A percentile compares a stretch with the other conserved stretches of the same genome.
These are phyloP conservation scores for Cyathus striatus DNA, from an alignment of 768 basidiomycete genomes.

Conservation along the genomic window DNA sequence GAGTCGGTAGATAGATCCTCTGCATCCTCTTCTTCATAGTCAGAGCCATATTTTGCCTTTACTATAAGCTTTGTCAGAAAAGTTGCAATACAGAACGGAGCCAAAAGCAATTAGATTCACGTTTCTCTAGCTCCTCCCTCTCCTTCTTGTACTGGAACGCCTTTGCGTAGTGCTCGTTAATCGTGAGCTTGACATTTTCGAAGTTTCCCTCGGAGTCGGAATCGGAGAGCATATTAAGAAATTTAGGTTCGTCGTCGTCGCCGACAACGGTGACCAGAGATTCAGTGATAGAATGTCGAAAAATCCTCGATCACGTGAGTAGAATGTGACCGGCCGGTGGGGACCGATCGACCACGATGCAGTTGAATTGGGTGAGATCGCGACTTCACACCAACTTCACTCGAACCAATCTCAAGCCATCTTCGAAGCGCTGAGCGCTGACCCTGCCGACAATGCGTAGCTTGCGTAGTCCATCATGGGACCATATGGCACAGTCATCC, in stretches of 20 bases:
- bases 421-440: too few relatives aligned
- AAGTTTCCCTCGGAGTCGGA: constrained; percentile 45
- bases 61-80: constrained; percentile 37
- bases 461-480: too few relatives aligned
- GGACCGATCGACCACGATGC: too few relatives aligned
- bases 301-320: too few relatives aligned
- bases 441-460: too few relatives aligned
- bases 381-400: too few relatives aligned
- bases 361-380: too few relatives aligned
- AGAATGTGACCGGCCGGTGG: too few relatives aligned
- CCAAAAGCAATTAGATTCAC: constrained; percentile 42
- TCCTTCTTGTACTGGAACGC: constrained; percentile 83
- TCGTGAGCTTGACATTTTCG: constrained; percentile 42
- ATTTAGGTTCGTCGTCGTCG: background rate
- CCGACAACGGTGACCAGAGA: too few relatives aligned
- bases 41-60: constrained; percentile 84
- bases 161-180: constrained; percentile 76
- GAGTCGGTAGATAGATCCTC: constrained; percentile 55
- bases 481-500: too few relatives aligned
- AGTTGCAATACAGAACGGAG: background rate
- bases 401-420: too few relatives aligned
- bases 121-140: constrained; percentile 74
- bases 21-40: constrained; percentile 47
- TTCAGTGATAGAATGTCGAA: too few relatives aligned
- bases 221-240: constrained; percentile 36